Base-by-base conservation (phyloP, 2,329 filamentous ascomycete genomes). In the Teratosphaeria viscida region DNA sequence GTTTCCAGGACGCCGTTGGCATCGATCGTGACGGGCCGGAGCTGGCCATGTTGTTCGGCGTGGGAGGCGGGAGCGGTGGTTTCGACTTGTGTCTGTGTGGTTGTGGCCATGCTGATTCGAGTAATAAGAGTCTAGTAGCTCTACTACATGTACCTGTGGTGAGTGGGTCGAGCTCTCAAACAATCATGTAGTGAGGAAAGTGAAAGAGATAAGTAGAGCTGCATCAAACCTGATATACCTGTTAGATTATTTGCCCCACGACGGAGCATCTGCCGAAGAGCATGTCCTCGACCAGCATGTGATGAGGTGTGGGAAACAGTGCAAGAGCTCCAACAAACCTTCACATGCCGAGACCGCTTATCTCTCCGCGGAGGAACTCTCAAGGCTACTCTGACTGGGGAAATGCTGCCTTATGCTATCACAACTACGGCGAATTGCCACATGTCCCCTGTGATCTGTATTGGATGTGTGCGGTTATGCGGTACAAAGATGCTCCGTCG, bases 1-100 rank as follows among this genome's bases (percentile, higher is more conserved):
- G 59, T 65, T 52, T 63, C 54, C 27, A 57, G 52, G 57, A 52
- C 27, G 27, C 60, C 62, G 37, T 63, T 63, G 16, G 66, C 63
- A 29, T 62, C 63, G 58, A 70, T 65, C 26, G 68, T 70, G 8
- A 68, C 66, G 27, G 68, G 66, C 37, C 68, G 62, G 54, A 59
- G 55, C 49, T 64, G 56, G 59, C 65, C 67, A 54, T 63, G 63
- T 60, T 70, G 68, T 5, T 61, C 59, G 39, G 64, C 58, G 58
- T 66, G 65, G 57, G 59, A 63, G 27, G 62, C 61, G 6, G 65
- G 64, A 14, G 60, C 59, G 26, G 58, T 63, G 56, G 59, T 62
- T 29, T 52, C 56, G 59, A 54, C 49, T 23, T 61, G 37, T 10
- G 61, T 61, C 72, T 58, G 55, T 61, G 14, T 62, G 39, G 32